phyloP scores from a whole-genome alignment of 345 rosid species.

The Psidium guajava region DNA sequence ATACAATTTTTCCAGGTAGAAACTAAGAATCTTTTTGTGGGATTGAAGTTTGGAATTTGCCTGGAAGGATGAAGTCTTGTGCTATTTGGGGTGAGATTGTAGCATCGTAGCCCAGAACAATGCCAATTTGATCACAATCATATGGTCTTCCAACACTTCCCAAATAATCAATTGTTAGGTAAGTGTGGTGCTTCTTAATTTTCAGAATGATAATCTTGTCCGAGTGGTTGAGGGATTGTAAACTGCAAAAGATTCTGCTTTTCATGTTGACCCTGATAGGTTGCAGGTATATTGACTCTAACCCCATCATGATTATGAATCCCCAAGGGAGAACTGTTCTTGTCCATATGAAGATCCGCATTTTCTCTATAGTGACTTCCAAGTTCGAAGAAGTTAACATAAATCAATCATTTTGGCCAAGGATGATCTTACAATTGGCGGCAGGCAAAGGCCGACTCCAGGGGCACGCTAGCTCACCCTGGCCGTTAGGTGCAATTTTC shows the following conservation, averaged over 20 bases:
- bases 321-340: not conserved
- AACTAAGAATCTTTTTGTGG: not conserved
- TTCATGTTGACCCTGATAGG: not conserved
- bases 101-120: not conserved
- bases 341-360: not conserved
- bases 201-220: not conserved
- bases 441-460: not conserved
- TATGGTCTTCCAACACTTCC: not conserved
- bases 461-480: not conserved
- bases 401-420: not conserved
- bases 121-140: not conserved
- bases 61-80: not conserved
- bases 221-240: not conserved
- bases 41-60: not conserved
- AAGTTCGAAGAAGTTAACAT: not conserved
- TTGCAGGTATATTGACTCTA: not conserved
- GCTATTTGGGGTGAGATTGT: not conserved
- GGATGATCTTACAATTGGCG: not conserved
- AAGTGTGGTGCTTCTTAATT: not conserved
- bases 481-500: not conserved
- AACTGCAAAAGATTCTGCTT: not conserved
- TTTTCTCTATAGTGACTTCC: not conserved
- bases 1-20: not conserved
- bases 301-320: not conserved
- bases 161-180: not conserved